Evolutionary conservation across 768 basidiomycete genomes (phyloP), one percentile per base, ranked within the genome.

Genomic region (Leccinum variicolor): DNA sequence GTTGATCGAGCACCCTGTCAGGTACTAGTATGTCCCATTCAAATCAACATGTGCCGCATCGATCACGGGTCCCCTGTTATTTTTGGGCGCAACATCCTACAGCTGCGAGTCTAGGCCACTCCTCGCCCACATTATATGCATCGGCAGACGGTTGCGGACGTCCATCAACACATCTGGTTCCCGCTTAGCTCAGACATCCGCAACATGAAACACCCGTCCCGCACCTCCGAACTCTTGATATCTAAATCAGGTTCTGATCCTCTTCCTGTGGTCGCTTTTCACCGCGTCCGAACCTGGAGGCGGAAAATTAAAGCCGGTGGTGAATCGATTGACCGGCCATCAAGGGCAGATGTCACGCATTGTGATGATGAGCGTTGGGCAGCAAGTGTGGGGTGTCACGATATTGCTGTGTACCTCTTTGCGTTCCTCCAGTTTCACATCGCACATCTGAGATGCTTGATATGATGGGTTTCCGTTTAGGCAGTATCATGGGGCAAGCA

Each of bases 331-430:
- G 17, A 94, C 92, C 3, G 96, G 96, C 1, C 96, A 99, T 74
- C 96, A 98, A 70, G 85, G 93, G 36, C 94, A 96, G 69, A 85
- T 98, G 21, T 87, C 90, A 25, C 94, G 98, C 65, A 94, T 97
- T 43, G 90, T 94, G n/a, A n/a, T 0, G 96, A 98, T 70, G 95
- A 94, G 4, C 79, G 90, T 52, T 90, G 86, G 84, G 91, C 92
- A 9, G 96, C 95, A 9, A 91, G 88, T 55, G 94, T 91, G 4
- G 89, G 90, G 11, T 96, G 90, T 81, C 31, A 34, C 15, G 95
- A 98, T 69, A 90, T 84, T 64, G 87, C 87, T 48, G 90, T 98
- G 60, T 86, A 95, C 53, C 74, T 98, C 17, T 9, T 39, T n/a
- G 36, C 17, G 17, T n/a, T 17, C 11, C 31, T 26, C 26, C 7